phyloP scores from a whole-genome alignment of 1,139 yeast species.

The Scheffersomyces cryptocercus region DNA sequence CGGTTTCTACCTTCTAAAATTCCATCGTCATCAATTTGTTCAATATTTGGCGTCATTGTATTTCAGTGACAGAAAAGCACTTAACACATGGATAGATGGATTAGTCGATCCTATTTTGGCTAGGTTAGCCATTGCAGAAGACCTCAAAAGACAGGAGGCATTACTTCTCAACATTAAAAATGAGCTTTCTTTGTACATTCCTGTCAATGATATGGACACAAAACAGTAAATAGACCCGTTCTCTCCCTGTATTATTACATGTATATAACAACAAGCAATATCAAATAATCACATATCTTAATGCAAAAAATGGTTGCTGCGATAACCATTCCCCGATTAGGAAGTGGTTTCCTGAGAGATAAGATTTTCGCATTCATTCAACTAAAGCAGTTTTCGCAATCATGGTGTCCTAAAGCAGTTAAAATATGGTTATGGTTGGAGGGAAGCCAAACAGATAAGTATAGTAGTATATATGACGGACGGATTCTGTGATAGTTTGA shows the following conservation, averaged over 20 bases:
- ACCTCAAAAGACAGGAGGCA: not conserved
- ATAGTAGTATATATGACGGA: no score
- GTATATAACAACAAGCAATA: no score
- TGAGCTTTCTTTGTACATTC: not conserved
- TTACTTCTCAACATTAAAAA: not conserved
- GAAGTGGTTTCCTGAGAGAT: constrained; percentile 6
- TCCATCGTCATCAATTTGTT: constrained; percentile 18
- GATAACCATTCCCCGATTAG: constrained; percentile 2
- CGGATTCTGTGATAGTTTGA: no score
- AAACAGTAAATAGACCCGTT: no score
- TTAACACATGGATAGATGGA: constrained; percentile 18
- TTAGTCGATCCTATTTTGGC: constrained; percentile 10
- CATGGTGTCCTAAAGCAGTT: constrained; percentile 4
- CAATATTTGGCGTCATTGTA: constrained; percentile 24
- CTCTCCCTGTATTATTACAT: no score
- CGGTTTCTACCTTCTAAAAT: constrained; percentile 14
- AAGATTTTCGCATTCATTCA: constrained; percentile 1
- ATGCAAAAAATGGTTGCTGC: no score
- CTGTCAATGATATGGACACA: not conserved
- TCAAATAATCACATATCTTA: no score
- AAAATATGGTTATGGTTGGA: not conserved
- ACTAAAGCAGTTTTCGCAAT: constrained; percentile 7
- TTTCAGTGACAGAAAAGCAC: constrained; percentile 7
- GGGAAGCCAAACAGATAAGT: not conserved
- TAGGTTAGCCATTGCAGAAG: constrained; percentile 1